Base-by-base conservation (phyloP, 345 rosid species). In the Zanthoxylum bungeanum region DNA sequence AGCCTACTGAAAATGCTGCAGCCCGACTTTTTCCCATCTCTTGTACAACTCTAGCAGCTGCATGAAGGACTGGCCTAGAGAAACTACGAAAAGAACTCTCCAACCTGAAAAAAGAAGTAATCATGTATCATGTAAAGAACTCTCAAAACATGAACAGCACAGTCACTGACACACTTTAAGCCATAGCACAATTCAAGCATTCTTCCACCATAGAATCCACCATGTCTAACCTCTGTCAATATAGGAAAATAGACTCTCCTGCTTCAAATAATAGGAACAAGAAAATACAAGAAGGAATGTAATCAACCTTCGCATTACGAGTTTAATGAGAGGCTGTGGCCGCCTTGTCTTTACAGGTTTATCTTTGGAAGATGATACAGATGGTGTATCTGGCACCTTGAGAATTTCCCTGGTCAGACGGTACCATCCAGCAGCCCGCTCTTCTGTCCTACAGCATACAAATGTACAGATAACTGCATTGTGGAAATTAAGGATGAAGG, bases 11-110 rank as follows among this genome's bases (percentile, higher is more conserved):
- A 86, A 87, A 88, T 9, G 99, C 99, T 70, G 97, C 98, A 80
- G 98, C 99, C 36, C 98, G 81, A 73, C 99, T 91, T 85, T 83
- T 95, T 60, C 98, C 99, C 94, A 95, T 91, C 85, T 95, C 99
- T 78, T 87, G 99, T 66, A 95, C 99, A 73, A 95, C 96, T 83
- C 98, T 87, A 74, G 99, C 96, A 11, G 99, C 98, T 72, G 99
- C 98, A 83, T 95, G 99, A 73, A 95, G 96, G 37, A 89, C 98
- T 51, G 99, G 99, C 85, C 99, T 88, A 67, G 99, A 95, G 87
- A 95, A 95, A 86, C 94, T 95, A 70, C 99, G 98, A 39, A 95
- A 92, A 75, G 99, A 93, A 80, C 99, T 92, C 84, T 95, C 99
- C 83, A 95, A 82, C 89, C 99, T 95, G 77, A 75, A 64, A 16